Percentiles rank a stretch among this genome's conserved stretches.
These are phyloP conservation scores for Mycena alexandri DNA, from an alignment of 768 basidiomycete species.

Conservation along the genomic window DNA sequence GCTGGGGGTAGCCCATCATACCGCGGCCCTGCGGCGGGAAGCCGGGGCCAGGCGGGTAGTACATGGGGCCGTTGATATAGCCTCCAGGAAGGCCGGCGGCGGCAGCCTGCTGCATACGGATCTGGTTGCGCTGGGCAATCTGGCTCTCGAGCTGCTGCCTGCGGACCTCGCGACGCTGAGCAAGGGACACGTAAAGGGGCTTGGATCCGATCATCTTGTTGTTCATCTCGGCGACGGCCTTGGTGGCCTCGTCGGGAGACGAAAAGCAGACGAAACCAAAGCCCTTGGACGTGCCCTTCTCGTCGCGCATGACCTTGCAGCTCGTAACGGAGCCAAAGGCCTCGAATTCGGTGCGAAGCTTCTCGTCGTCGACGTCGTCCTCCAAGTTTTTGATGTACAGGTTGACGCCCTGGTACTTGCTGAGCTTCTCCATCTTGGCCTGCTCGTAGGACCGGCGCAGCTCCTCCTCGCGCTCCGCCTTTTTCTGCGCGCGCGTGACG, in stretches of 20 bases:
- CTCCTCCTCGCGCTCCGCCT: conserved; percentile 98
- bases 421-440: conserved; percentile 96
- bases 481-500: conserved; percentile 98
- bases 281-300: conserved; percentile 92
- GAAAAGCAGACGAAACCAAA: conserved; percentile 99
- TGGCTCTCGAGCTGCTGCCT: conserved; percentile 99
- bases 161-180: conserved; percentile 97
- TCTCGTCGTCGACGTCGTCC: conserved; percentile 97
- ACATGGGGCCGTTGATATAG: conserved; percentile 88
- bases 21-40: conserved; percentile 88
- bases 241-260: conserved; percentile 97
- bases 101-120: conserved; percentile 95
- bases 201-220: conserved; percentile 99
- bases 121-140: conserved; percentile 97
- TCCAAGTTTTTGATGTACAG: conserved; percentile 99
- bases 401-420: conserved; percentile 99
- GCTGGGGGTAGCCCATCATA: conserved; percentile 86
- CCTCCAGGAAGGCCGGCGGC: conserved; percentile 87
- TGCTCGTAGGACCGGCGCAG: conserved; percentile 93
- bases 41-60: conserved; percentile 85
- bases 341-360: conserved; percentile 96
- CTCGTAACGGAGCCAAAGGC: conserved; percentile 97
- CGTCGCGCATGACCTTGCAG: conserved; percentile 99
- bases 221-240: conserved; percentile 99
- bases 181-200: conserved; percentile 98